Percentiles rank a stretch among this genome's conserved stretches.
Evolutionary conservation across 2,329 filamentous ascomycete genomes (phyloP).

Genomic region (Meredithiella fracta): DNA sequence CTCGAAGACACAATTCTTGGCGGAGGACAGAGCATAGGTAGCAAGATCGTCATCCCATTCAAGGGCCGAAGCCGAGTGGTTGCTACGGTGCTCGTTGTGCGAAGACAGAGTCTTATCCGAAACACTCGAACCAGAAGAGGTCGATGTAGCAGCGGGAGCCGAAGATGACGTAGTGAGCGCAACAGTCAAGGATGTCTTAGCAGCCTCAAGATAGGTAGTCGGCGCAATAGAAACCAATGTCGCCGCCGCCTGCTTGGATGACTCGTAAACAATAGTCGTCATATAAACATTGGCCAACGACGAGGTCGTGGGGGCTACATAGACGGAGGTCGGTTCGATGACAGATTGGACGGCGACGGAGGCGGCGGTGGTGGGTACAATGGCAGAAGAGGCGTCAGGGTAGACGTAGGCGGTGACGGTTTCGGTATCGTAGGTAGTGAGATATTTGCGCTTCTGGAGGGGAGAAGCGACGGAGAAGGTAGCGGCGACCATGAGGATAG

Average conservation of each 20-base stretch:
- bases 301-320: conserved; percentile 9
- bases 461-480: conserved; percentile 30
- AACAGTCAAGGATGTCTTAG: too few relatives aligned
- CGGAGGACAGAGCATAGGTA: conserved; percentile 45
- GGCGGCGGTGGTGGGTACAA: conserved; percentile 13
- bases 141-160: conserved; percentile 13
- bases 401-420: conserved; percentile 24
- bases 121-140: conserved; percentile 20
- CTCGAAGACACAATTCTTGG: conserved; percentile 50
- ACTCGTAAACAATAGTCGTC: conserved; percentile 1
- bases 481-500: conserved; percentile 30
- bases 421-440: conserved; percentile 26
- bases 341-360: conserved; percentile 17
- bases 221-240: not conserved
- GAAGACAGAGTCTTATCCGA: conserved; percentile 33
- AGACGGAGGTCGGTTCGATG: conserved; percentile 17
- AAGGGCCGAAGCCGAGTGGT: conserved; percentile 55
- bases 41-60: conserved; percentile 50
- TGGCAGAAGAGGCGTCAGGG: conserved; percentile 16
- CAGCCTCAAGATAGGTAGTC: too few relatives aligned
- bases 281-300: not conserved
- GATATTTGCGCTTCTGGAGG: conserved; percentile 25
- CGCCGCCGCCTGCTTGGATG: conserved; percentile 1
- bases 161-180: conserved; percentile 10
- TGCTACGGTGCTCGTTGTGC: conserved; percentile 76